Base-by-base conservation (phyloP, 140 eudicot species). In the Senecio squalidus region DNA sequence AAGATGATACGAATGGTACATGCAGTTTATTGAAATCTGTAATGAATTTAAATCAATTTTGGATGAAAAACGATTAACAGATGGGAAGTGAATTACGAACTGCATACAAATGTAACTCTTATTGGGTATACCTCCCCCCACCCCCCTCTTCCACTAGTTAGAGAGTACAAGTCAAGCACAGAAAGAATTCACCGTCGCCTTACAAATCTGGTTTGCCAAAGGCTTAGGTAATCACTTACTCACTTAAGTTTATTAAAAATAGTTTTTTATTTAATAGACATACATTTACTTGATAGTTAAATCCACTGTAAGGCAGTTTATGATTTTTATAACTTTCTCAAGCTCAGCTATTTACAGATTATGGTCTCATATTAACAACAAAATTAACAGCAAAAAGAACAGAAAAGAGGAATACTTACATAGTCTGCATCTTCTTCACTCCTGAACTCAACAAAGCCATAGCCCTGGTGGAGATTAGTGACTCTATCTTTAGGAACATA, bases 371-470 rank as follows among this genome's bases (percentile, higher is more conserved):
- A 0, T 31, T 13, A 36, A 6, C 22, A 15, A 15, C 16, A 14
- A 67, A 34, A 55, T 17, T 2, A 13, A 62, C 4, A 27, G 20
- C 11, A 15, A 22, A 60, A 41, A 52, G 10, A 4, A 55, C 9
- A 68, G 25, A 17, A 54, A 4, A n/a, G 55, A 68, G 29, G n/a
- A 64, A 27, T 43, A 68, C 84, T 68, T 82, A 92, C 99, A 71
- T 92, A 92, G 66, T 92, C 99, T 51, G 99, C 99, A 78, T 92
- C 99, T 76, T 92, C 99, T 77, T 92, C 99, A 62, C 96, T 92
- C 50, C 96, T 79, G 28, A 92, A 92, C 58, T 92, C 99, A 18
- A 92, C 99, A 82, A 92, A 92, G 22, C 96, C 99, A 78, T 92
- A 92, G 31, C 99, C 96, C 74, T 92, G 99, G 68, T 92, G 99